These are phyloP conservation scores for Pestalotiopsis sp. DNA, from an alignment of 2,329 filamentous ascomycete species.

Conservation along the genomic window DNA sequence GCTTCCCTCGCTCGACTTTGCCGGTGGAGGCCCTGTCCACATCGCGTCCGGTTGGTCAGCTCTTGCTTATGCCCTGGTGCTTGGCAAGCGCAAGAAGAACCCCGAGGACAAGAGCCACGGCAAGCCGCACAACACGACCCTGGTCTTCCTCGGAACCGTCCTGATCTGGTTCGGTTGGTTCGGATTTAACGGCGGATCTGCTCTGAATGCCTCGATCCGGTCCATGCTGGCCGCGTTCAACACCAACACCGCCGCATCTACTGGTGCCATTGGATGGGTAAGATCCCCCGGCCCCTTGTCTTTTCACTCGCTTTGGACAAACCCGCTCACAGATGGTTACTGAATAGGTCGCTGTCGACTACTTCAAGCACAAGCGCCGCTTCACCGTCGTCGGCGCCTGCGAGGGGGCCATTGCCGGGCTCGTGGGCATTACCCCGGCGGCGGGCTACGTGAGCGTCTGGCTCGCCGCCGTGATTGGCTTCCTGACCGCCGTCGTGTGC, in stretches of 20 bases:
- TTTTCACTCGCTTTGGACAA: neutral
- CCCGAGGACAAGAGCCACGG: slow-evolving; percentile 49
- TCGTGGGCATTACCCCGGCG: slow-evolving; percentile 62
- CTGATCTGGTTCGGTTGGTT: slow-evolving; percentile 69
- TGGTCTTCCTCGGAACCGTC: slow-evolving; percentile 66
- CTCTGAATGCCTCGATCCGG: slow-evolving; percentile 53
- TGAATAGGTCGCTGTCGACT: slow-evolving; percentile 45
- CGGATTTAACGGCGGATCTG: slow-evolving; percentile 54
- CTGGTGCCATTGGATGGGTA: slow-evolving; percentile 56
- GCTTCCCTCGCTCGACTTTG: slow-evolving; percentile 49
- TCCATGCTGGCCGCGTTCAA: slow-evolving; percentile 60
- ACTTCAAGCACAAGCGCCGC: slow-evolving; percentile 45
- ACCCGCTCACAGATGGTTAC: neutral
- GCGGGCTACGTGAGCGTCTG: slow-evolving; percentile 59
- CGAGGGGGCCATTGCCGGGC: slow-evolving; percentile 56
- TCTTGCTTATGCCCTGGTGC: slow-evolving; percentile 64
- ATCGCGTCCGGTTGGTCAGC: slow-evolving; percentile 66
- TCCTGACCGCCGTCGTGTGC: slow-evolving; percentile 50
- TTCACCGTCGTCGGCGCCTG: slow-evolving; percentile 56
- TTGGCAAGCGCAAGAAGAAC: slow-evolving; percentile 56
- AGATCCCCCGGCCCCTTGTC: neutral
- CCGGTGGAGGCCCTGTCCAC: slow-evolving; percentile 66
- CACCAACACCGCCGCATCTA: slow-evolving; percentile 60
- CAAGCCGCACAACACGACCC: slow-evolving; percentile 62
- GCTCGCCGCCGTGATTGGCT: slow-evolving; percentile 52